phyloP scores from a whole-genome alignment of 176 grass and related monocot genomes.

The Sorghum bicolor region DNA sequence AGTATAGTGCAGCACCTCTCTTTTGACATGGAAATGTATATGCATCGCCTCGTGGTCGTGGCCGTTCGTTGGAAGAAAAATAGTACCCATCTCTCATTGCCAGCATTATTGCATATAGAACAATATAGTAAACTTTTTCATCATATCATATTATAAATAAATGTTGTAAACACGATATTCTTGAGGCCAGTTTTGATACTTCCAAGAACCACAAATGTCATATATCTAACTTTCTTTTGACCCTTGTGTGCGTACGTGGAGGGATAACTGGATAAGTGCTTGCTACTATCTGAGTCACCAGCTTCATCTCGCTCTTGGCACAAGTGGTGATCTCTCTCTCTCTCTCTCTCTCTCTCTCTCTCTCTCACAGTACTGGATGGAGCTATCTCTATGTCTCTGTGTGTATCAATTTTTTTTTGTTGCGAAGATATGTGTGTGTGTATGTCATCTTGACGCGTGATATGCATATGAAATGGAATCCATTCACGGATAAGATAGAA shows the following conservation, averaged over 20 bases:
- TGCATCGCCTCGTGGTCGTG: too few relatives aligned
- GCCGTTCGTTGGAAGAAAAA: too few relatives aligned
- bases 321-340: too few relatives aligned
- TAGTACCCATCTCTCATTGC: too few relatives aligned
- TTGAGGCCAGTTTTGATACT: not conserved
- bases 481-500: not conserved
- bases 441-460: not conserved
- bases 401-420: too few relatives aligned
- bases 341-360: too few relatives aligned
- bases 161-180: not conserved
- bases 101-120: not conserved
- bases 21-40: too few relatives aligned
- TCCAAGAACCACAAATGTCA: not conserved
- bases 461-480: not conserved
- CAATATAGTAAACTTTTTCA: not conserved
- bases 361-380: too few relatives aligned
- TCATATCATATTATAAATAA: not conserved
- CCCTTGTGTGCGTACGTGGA: not conserved
- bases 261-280: constrained; percentile 26
- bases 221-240: not conserved
- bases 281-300: constrained; percentile 28
- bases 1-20: too few relatives aligned
- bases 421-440: not conserved
- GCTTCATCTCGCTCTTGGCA: constrained; percentile 1
- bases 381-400: too few relatives aligned